Percentiles rank a stretch among this genome's conserved stretches.
Evolutionary conservation across 2,329 filamentous ascomycete species (phyloP).

Genomic region (Xylaria digitata): DNA sequence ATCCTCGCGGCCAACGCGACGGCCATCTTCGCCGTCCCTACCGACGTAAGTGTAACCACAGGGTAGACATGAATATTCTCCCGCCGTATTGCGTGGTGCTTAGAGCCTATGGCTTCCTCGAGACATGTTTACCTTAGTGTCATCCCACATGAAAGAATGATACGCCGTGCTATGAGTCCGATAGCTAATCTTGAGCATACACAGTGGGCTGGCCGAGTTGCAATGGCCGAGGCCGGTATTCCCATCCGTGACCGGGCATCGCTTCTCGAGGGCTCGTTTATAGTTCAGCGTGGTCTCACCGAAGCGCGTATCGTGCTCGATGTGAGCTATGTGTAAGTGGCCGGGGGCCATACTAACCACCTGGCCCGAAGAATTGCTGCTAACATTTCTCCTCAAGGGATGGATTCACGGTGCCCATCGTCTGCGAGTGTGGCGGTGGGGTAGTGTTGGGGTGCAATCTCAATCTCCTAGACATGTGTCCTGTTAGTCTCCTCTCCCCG

Average conservation of each 20-base stretch:
- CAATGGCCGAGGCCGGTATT: constrained; percentile 37
- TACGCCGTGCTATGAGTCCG: no score
- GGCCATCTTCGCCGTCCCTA: constrained; percentile 36
- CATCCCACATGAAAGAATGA: background rate
- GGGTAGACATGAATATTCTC: background rate
- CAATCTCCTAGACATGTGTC: constrained; percentile 39
- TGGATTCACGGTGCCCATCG: constrained; percentile 44
- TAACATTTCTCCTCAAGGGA: constrained; percentile 36
- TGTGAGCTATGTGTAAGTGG: constrained; percentile 46
- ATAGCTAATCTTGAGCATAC: constrained; percentile 19
- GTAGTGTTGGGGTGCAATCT: constrained; percentile 43
- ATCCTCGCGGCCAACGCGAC: constrained; percentile 29
- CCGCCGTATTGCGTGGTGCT: background rate
- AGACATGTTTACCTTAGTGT: background rate
- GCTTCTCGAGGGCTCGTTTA: constrained; percentile 42
- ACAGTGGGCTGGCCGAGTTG: constrained; percentile 43
- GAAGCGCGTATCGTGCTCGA: constrained; percentile 37
- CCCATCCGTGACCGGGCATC: constrained; percentile 36
- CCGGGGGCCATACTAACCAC: background rate
- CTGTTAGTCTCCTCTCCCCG: constrained; percentile 31
- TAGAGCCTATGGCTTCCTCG: background rate
- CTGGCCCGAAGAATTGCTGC: background rate
- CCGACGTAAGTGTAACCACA: constrained; percentile 36
- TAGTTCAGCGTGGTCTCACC: background rate
- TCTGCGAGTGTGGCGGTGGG: constrained; percentile 37